Evolutionary conservation across 345 rosid genomes (phyloP).

Genomic region (Boechera stricta): DNA sequence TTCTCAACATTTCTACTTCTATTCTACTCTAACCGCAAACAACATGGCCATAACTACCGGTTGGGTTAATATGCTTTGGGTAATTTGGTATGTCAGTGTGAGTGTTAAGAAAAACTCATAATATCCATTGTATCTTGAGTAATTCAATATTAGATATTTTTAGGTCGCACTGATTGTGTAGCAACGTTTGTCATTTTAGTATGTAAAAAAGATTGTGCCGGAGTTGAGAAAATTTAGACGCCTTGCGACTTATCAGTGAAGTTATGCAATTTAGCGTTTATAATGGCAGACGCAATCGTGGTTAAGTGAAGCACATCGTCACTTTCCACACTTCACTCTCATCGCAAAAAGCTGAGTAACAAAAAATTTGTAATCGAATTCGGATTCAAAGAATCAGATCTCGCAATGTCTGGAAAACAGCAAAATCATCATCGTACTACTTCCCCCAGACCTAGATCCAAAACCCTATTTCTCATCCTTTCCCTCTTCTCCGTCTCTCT

Average conservation of each 20-base stretch:
- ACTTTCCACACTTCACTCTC: constrained; percentile 8
- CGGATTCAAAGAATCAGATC: constrained; percentile 38
- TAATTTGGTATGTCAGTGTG: no score
- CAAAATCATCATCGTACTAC: constrained; percentile 36
- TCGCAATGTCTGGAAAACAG: constrained; percentile 53
- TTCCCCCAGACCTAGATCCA: constrained; percentile 52
- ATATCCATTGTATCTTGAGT: no score
- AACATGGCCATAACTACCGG: no score
- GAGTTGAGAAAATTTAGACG: no score
- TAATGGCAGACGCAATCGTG: neutral
- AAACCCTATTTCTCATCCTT: constrained; percentile 46
- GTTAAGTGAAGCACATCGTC: constrained; percentile 5
- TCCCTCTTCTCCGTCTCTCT: constrained; percentile 42
- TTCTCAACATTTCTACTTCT: neutral
- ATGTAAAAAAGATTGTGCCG: no score
- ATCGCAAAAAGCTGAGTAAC: neutral
- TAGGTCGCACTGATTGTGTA: no score
- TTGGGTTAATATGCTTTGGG: no score
- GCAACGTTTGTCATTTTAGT: no score
- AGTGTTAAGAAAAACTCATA: no score
- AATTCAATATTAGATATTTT: no score
- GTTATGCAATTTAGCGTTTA: constrained; percentile 8
- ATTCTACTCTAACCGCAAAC: neutral
- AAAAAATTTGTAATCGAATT: constrained; percentile 13
- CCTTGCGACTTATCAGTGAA: no score